Base-by-base conservation (phyloP, 176 grass and related monocot genomes). In the Triticum timopheevii region DNA sequence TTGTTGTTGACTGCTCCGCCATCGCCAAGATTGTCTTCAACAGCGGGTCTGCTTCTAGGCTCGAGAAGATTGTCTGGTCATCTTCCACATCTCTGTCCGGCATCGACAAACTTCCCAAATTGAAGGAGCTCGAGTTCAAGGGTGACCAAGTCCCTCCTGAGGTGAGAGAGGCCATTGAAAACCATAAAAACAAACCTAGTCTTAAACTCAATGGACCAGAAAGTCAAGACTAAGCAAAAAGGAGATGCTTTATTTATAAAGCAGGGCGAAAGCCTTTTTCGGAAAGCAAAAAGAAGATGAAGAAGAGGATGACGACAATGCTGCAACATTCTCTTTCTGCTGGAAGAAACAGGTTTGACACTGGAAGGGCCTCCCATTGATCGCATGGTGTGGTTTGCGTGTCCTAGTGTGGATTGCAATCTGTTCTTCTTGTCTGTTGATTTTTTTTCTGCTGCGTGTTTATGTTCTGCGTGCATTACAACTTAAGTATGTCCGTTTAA, bases 121-220 rank as follows among this genome's bases (percentile, higher is more conserved):
- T 83, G 71, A 83, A 83, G 34, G 71, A 82, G 61, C 31, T 87
- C 8, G 44, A 82, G 61, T 45, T 77, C 33, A 77, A 58, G 0
- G 70, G 69, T 39, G 7, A 58, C 0, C 0, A 0, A 67, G 8
- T 82, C 61, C 12, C 19, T 2, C 0, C 2, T 1, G 61, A 88
- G 45, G 62, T 87, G 31, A 28, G 22, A 2, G 2, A 12, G 24
- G 38, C 17, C 1, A 19, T 80, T 50, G 2, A 63, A 10, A 47
- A 62, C 0, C 39, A 25, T 8, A 16, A 39, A 75, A 72, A 54
- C 16, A 63, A 13, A 4, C 22, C 6, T 36, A 34, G 31, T 6
- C 34, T 80, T 45, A 44, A 44, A 44, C 42, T 1, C 0, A 86
- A 22, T 27, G 3, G 23, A 22, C 40, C 67, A 50, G 27, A 73